Base-by-base conservation (phyloP, 2,329 filamentous ascomycete species). In the Aspergillus awamori region DNA sequence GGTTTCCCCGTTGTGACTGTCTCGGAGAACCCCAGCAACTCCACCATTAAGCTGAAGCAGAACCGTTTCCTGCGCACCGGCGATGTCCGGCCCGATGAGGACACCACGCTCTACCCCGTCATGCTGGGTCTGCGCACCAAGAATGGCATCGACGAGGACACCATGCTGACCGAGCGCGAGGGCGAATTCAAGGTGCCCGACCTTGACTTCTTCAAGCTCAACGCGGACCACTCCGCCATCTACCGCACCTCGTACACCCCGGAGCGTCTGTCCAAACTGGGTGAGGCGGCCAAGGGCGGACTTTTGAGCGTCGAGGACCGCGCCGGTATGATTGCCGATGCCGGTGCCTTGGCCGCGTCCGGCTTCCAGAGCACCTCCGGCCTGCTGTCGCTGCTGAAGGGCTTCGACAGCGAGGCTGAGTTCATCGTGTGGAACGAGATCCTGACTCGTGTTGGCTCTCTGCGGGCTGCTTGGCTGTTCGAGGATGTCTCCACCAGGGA, bases 351-450 rank as follows among this genome's bases (percentile, higher is more conserved):
- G 68, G 92, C 94, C 57, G 86, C 91, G 38, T 95, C 93, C 52
- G 94, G 94, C 33, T 96, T 96, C 76, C 92, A 96, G 76, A 96
- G 92, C 83, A 97, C 94, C 0, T 96, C 93, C 15, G 93, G 92
- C 11, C 85, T 97, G 56, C 80, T 98, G 47, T 93, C 90, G 57
- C 84, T 98, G 13, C 83, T 98, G 58, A 91, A 96, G 75, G 89
- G 90, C 53, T 95, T 98, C 73, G 86, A 89, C 71, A 82, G 79
- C 63, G 94, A 98, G 80, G 83, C 87, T 0, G 91, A 96, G 70
- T 97, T 93, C 67, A 91, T 97, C 41, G 94, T 98, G 3, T 98
- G 94, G 94, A 93, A 92, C 67, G 93, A 97, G 77, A 91, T 98
- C 61, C 85, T 93, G 53, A 85, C 89, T 49, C 89, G 93, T 51